Evolutionary conservation across 495 filamentous ascomycete genomes (phyloP), one percentile per base, ranked within the genome.

Genomic region (Lasiosphaeria hispida): DNA sequence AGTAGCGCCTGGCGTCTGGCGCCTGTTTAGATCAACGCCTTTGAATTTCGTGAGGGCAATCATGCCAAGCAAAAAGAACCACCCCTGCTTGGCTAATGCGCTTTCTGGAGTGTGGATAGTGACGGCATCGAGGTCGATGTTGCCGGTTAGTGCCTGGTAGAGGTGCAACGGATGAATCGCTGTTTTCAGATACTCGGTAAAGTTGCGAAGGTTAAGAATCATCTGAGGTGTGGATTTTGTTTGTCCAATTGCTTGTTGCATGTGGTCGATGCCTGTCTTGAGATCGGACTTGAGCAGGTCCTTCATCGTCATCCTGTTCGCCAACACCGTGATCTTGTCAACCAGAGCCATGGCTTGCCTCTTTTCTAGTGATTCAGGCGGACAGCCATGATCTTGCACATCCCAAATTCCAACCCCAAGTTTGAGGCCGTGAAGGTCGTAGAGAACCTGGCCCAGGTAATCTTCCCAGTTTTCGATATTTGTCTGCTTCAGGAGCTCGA

Each of bases 11-110:
- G 87, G 85, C 18, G 79, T 85, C 48, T 90, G 80, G 13, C 91
- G 83, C 62, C 96, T 92, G 63, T 91, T 89, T 11, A 80, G 63
- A 43, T 79, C 77, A 10, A 80, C 76, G 37, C 87, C 87, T 39
- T 90, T 87, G 65, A 96, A 96, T 57, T 89, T 93, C 44, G 89
- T 89, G 36, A 99, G 78, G 6, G 90, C 83, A 42, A 95, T 88
- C 77, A 92, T 86, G 14, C 94, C 94, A 48, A 93, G 82, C 15
- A 97, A 76, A 69, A 94, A 97, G 68, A 89, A 97, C 89, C 96
- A 96, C 13, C 92, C 89, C 56, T 91, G 92, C 40, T 84, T 81
- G 1, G 93, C 91, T 13, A 92, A 82, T 4, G 68, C 70, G 38
- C 71, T 78, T 15, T 84, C 81, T 5, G 73, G 68, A 1, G 73